Base-by-base conservation (phyloP, 306 rosid species). In the Hippophae gyantsensis region DNA sequence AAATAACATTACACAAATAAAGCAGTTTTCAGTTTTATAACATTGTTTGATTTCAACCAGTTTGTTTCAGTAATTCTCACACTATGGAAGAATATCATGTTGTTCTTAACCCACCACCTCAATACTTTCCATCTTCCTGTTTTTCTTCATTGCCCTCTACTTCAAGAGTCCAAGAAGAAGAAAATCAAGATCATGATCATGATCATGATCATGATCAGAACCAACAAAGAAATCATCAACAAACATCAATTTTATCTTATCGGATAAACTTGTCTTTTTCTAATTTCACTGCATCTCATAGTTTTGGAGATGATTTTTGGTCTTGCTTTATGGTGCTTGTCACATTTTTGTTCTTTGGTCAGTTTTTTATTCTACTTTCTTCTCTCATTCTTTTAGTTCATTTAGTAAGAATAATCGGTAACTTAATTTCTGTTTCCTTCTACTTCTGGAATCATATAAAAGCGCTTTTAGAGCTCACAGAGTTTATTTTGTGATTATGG, bases 281-380 rank as follows among this genome's bases (percentile, higher is more conserved):
- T 45, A 66, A 79, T 49, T 6, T 14, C 44, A 50, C 56, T 9
- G 43, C 46, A 32, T 27, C 48, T 53, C 18, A 42, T 6, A 60
- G 58, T 32, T 27, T 46, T 49, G 58, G 63, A 49, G 73, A 75
- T 46, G 76, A 72, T 64, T 52, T 65, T 25, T 78, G 72, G 69
- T 73, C 78, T 42, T 69, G 77, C 70, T 56, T 76, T 51, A 13
- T 67, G 48, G 52, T 69, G 68, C 66, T 76, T 7, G 60, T 60
- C 54, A 56, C 82, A 2, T 61, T 78, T 43, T 83, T 79, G 81
- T 63, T 79, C 43, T 63, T 74, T 46, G 81, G 85, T 83, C 61
- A 74, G 81, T 81, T 60, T 64, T 65, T 12, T 11, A 42, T 8
- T 14, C 52, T 5, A 7, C 9, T 45, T 32, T 32, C 38, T 25